Conservation (phyloP, 192 early-diverging fungal genomes). For the Glomus cerebriforme region DNA sequence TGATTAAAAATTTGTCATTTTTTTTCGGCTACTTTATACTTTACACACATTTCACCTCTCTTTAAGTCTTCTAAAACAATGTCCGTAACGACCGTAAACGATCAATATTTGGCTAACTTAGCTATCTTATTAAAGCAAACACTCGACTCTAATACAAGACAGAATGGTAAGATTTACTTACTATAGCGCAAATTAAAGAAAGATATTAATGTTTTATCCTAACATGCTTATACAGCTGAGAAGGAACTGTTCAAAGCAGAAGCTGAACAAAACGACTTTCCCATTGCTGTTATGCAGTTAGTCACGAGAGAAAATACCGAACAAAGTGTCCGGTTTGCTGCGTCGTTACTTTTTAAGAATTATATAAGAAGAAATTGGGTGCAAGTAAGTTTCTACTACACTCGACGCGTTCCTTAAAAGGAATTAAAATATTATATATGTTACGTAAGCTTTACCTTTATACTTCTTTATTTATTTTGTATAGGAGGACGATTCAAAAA, state of each 20-base stretch:
- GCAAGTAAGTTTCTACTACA: background rate
- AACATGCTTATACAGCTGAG: slow-evolving; percentile 53
- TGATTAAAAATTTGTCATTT: too few relatives aligned
- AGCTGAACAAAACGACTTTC: slow-evolving; percentile 60
- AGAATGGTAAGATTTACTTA: slow-evolving; percentile 50
- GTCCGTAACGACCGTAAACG: slow-evolving; percentile 38
- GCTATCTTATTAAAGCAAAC: slow-evolving; percentile 61
- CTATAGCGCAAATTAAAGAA: slow-evolving; percentile 25
- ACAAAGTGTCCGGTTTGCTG: slow-evolving; percentile 71
- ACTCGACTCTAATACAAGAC: slow-evolving; percentile 57
- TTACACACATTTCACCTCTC: background rate
- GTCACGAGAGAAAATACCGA: slow-evolving; percentile 63
- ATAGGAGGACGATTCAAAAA: slow-evolving; percentile 53
- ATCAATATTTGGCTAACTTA: slow-evolving; percentile 51
- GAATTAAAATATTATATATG: background rate
- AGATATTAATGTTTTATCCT: slow-evolving; percentile 29
- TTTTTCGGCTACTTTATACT: too few relatives aligned
- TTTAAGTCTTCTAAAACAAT: background rate
- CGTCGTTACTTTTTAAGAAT: slow-evolving; percentile 95
- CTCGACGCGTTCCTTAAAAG: too few relatives aligned
- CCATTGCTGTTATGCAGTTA: slow-evolving; percentile 74
- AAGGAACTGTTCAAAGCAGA: slow-evolving; percentile 56
- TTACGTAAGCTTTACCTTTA: background rate
- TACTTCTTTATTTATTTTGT: slow-evolving; percentile 45
- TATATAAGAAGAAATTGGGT: slow-evolving; percentile 89